Evolutionary conservation across 495 filamentous ascomycete species (phyloP), one percentile per base, ranked within the genome.

Genomic region (Neurospora sp.): DNA sequence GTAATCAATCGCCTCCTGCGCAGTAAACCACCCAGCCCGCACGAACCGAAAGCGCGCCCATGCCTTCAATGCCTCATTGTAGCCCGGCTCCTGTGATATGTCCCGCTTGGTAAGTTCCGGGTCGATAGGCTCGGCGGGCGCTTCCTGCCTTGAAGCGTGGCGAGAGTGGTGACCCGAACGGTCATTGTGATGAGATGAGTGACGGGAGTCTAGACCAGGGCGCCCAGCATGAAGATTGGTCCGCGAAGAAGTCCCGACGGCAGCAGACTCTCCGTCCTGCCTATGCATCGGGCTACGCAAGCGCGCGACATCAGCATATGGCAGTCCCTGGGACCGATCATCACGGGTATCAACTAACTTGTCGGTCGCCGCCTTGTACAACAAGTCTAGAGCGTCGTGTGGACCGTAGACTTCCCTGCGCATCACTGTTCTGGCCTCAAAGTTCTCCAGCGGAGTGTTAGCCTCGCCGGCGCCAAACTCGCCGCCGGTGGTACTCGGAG

Each of bases 31-130:
- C 27, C 96, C 96, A 8, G 93, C 94, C 69, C 93, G 91, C 22
- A 98, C 95, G 80, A 98, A 98, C 71, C 94, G 89, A 76, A 96
- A 90, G 75, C 93, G 87, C 10, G 91, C 90, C 96, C 96, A 99
- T 10, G 92, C 92, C 75, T 90, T 91, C 70, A 97, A 79, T 7
- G 93, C 93, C 73, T 93, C 89, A 41, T 83, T 79, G 73, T 87
- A 87, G n/a, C 86, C 86, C 8, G 81, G 83, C 40, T 87, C 86
- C 42, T 72, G 27, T 3, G 77, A 74, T 12, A 72, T 73, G n/a
- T 81, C 81, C 14, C 77, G 78, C 42, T 77, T 78, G 17, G 70
- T 77, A 22, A 83, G 75, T 71, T 81, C 81, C 27, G 81, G 81
- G 69, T 83, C 81, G 40, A 83, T 82, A 27, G 78, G 70, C 53